These are phyloP conservation scores for Globisporangium spiculum DNA, from an alignment of 352 stramenopile genomes.

Conservation along the genomic window DNA sequence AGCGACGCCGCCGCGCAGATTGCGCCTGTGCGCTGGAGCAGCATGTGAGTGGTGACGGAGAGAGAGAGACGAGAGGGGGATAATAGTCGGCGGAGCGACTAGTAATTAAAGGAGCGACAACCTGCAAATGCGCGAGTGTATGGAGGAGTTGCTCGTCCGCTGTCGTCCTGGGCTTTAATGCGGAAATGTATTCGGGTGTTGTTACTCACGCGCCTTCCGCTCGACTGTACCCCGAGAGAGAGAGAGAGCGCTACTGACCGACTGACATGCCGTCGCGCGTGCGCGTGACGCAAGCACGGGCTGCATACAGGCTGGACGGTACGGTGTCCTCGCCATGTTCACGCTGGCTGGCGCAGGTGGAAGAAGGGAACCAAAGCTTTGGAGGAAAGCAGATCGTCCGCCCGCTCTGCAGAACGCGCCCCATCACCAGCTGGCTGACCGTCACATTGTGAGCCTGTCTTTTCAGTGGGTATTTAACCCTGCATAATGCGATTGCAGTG, in stretches of 20 bases:
- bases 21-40: background rate
- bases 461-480: background rate
- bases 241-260: background rate
- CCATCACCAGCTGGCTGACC: background rate
- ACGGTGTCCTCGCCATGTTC: background rate
- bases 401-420: background rate
- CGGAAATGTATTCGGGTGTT: background rate
- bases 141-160: background rate
- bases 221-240: background rate
- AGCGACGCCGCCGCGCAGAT: background rate
- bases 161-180: background rate
- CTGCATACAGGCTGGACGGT: no score
- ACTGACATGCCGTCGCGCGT: background rate
- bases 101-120: background rate
- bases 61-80: background rate
- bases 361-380: background rate
- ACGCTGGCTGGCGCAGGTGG: background rate
- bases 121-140: background rate
- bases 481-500: background rate
- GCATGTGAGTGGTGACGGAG: background rate
- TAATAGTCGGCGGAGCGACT: conserved; percentile 1
- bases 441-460: background rate
- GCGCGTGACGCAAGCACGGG: background rate
- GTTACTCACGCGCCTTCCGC: conserved; percentile 2
- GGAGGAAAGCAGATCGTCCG: background rate